phyloP scores from a whole-genome alignment of 2,329 filamentous ascomycete species.

The Graphilbum fragrans region DNA sequence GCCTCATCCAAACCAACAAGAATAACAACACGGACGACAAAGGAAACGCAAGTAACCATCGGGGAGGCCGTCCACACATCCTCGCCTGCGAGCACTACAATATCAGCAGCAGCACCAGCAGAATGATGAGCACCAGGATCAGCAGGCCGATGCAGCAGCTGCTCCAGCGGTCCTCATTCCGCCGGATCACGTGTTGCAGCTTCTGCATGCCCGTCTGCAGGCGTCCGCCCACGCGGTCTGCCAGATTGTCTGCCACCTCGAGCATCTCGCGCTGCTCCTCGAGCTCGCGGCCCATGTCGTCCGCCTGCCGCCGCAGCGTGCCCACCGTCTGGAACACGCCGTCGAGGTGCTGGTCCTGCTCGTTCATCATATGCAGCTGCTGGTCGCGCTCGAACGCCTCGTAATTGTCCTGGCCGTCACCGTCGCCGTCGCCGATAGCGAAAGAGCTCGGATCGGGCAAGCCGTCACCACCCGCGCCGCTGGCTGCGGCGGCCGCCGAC shows the following conservation, averaged over 20 bases:
- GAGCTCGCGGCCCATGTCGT: conserved; percentile 90
- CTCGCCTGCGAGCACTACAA: too few relatives aligned
- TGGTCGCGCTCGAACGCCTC: conserved; percentile 84
- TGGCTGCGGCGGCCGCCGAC: conserved; percentile 6
- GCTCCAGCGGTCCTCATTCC: conserved; percentile 80
- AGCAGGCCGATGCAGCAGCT: conserved; percentile 85
- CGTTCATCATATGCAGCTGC: conserved; percentile 82
- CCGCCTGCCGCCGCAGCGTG: conserved; percentile 77
- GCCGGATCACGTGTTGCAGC: conserved; percentile 70
- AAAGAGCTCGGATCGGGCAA: conserved; percentile 42
- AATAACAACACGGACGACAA: too few relatives aligned
- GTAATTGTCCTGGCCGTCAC: conserved; percentile 33
- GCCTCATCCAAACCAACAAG: too few relatives aligned
- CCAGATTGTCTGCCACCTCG: conserved; percentile 70
- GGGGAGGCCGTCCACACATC: too few relatives aligned
- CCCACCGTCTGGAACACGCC: conserved; percentile 89
- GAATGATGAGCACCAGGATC: conserved; percentile 76
- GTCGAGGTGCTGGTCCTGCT: conserved; percentile 89
- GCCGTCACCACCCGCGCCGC: conserved; percentile 22
- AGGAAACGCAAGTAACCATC: too few relatives aligned
- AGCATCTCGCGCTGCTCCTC: conserved; percentile 91
- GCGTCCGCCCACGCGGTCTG: conserved; percentile 77
- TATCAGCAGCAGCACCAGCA: conserved; percentile 67
- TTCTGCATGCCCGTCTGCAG: conserved; percentile 78
- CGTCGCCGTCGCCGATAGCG: conserved; percentile 32